Evolutionary conservation across 2,329 filamentous ascomycete species (phyloP).

Genomic region (Phaeophleospora eucalypticola): DNA sequence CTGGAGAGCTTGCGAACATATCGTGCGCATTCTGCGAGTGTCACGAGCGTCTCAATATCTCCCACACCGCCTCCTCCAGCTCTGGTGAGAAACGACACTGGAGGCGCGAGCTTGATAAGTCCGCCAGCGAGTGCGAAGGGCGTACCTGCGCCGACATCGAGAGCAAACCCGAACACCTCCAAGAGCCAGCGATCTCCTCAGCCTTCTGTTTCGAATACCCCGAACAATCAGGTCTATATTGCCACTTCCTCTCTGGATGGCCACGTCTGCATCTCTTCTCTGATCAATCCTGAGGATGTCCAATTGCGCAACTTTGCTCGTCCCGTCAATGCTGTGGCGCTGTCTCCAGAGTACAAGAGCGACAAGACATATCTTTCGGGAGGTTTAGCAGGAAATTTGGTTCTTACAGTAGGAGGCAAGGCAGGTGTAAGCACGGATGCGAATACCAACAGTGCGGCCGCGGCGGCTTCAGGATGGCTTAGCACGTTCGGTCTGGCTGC

Average conservation of each 20-base stretch:
- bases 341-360: conserved; percentile 92
- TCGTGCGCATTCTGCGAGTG: conserved; percentile 85
- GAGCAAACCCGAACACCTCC: conserved; percentile 14
- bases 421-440: conserved; percentile 76
- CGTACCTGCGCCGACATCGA: conserved; percentile 5
- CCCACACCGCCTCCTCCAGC: conserved; percentile 66
- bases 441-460: conserved; percentile 79
- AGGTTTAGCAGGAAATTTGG: conserved; percentile 79
- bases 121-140: conserved; percentile 10
- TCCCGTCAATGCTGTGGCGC: conserved; percentile 82
- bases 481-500: conserved; percentile 74
- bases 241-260: conserved; percentile 93
- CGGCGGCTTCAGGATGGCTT: conserved; percentile 79
- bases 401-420: conserved; percentile 78
- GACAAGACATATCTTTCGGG: conserved; percentile 89
- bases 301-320: conserved; percentile 88
- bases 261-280: conserved; percentile 84
- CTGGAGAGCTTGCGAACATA: conserved; percentile 82
- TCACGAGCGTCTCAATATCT: conserved; percentile 86
- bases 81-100: conserved; percentile 17
- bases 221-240: conserved; percentile 88
- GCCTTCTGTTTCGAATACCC: conserved; percentile 61
- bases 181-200: conserved; percentile 39
- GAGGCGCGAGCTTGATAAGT: conserved; percentile 14
- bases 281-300: conserved; percentile 85